A percentile compares a stretch with the other conserved stretches of the same genome.
Evolutionary conservation across 305 asterid genomes (phyloP).

Genomic region (Fraxinus albicans): DNA sequence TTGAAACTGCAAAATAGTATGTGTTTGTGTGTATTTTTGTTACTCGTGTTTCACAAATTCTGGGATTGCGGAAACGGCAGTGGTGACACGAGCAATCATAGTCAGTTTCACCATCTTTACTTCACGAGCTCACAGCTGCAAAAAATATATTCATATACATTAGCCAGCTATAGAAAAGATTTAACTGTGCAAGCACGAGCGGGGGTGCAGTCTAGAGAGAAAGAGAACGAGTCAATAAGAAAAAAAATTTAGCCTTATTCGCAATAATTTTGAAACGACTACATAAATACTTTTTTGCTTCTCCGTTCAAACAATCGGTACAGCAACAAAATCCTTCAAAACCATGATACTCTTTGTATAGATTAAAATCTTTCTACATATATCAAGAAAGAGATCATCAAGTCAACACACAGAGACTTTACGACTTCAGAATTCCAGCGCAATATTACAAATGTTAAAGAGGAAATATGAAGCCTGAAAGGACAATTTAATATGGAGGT

Average conservation of each 20-base stretch:
- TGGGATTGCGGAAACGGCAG: neutral
- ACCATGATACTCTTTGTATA: neutral
- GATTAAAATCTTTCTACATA: neutral
- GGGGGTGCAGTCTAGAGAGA: neutral
- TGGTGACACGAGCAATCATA: neutral
- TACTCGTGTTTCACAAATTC: neutral
- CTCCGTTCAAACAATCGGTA: neutral
- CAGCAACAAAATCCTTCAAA: neutral
- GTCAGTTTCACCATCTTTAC: conserved; percentile 64
- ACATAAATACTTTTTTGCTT: neutral
- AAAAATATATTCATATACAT: conserved; percentile 14
- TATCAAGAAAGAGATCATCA: neutral
- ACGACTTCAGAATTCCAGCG: neutral
- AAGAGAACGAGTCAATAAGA: neutral
- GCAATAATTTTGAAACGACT: neutral
- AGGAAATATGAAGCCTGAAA: neutral
- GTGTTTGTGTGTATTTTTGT: neutral
- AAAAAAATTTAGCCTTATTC: conserved; percentile 1
- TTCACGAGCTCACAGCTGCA: conserved; percentile 40
- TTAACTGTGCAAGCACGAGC: neutral
- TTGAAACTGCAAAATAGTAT: neutral
- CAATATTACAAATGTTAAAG: neutral
- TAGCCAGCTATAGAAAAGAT: neutral
- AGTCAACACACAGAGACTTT: neutral
- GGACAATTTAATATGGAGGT: neutral